A percentile compares a stretch with the other conserved stretches of the same genome.
Evolutionary conservation across 2,329 filamentous ascomycete species (phyloP).

Genomic region (Colletotrichum caudatum): DNA sequence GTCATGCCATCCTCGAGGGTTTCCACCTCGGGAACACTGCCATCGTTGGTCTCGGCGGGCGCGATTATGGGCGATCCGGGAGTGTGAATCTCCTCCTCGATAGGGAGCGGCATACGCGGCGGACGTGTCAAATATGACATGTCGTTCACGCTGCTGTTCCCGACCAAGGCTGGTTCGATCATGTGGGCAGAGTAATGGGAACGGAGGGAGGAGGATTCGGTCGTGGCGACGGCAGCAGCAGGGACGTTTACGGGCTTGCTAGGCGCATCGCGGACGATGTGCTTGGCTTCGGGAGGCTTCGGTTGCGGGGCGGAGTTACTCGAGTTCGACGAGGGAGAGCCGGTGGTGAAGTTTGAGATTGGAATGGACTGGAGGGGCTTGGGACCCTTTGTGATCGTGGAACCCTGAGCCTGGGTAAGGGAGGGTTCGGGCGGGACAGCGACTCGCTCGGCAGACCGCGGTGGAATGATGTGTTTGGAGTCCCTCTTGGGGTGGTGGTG

Average conservation of each 20-base stretch:
- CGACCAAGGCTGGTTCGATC: conserved; percentile 59
- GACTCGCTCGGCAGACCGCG: conserved; percentile 66
- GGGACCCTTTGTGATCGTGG: conserved; percentile 61
- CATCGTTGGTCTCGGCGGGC: conserved; percentile 73
- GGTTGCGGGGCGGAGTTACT: conserved; percentile 40
- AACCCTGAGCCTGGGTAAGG: conserved; percentile 70
- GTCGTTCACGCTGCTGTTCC: conserved; percentile 70
- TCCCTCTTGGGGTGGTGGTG: conserved; percentile 51
- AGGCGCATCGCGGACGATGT: conserved; percentile 50
- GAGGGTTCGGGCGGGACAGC: conserved; percentile 73
- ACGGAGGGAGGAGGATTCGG: conserved; percentile 52
- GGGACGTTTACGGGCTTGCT: conserved; percentile 72
- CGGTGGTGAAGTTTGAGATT: conserved; percentile 62
- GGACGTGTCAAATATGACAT: conserved; percentile 77
- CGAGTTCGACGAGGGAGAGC: conserved; percentile 52
- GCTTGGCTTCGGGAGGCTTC: conserved; percentile 45
- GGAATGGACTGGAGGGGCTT: conserved; percentile 63
- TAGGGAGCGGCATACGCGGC: conserved; percentile 89
- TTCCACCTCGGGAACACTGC: conserved; percentile 65
- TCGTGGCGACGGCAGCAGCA: conserved; percentile 51
- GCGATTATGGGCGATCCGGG: conserved; percentile 91
- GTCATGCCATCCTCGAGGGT: conserved; percentile 63
- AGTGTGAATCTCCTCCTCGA: conserved; percentile 89
- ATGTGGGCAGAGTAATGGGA: conserved; percentile 53
- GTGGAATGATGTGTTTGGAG: conserved; percentile 66